A percentile compares a stretch with the other conserved stretches of the same genome.
phyloP scores from a whole-genome alignment of 768 basidiomycete species.

The Russula dissimulans region DNA sequence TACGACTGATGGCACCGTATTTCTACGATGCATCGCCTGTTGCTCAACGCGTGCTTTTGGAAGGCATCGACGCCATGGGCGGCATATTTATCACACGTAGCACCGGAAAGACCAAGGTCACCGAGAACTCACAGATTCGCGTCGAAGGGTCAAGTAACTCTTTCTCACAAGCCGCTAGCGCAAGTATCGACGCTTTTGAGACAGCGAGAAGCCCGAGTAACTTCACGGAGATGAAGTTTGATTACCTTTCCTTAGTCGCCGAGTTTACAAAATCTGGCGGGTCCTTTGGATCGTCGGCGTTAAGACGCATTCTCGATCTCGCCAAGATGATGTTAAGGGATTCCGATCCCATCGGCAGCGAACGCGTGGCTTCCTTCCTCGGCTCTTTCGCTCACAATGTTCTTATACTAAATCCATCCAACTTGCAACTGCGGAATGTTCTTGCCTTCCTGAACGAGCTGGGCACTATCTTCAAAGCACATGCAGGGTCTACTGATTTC shows the following conservation, averaged over 20 bases:
- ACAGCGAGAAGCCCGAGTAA: conserved; percentile 46
- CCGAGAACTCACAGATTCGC: conserved; percentile 28
- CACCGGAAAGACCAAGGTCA: conserved; percentile 35
- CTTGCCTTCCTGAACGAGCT: conserved; percentile 46
- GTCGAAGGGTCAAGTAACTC: conserved; percentile 22
- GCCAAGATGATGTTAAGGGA: conserved; percentile 51
- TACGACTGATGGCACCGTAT: conserved; percentile 46
- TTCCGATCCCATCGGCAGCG: conserved; percentile 29
- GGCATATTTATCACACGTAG: conserved; percentile 40
- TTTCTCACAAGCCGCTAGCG: conserved; percentile 21
- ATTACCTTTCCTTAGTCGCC: conserved; percentile 49
- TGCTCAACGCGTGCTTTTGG: conserved; percentile 47
- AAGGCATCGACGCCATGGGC: conserved; percentile 63
- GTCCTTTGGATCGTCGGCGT: conserved; percentile 29
- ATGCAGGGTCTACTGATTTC: conserved; percentile 45
- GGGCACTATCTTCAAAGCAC: conserved; percentile 44
- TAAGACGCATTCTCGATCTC: conserved; percentile 44
- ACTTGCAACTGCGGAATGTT: conserved; percentile 36
- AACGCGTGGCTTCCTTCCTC: conserved; percentile 43
- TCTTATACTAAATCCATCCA: conserved; percentile 36
- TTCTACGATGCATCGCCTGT: conserved; percentile 48
- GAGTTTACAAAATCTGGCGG: conserved; percentile 46
- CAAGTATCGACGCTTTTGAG: conserved; percentile 29
- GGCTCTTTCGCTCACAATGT: conserved; percentile 41
- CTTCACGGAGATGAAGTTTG: conserved; percentile 47